These are phyloP conservation scores for Flaveria bidentis DNA, from an alignment of 129 eudicot genomes.

Conservation along the genomic window DNA sequence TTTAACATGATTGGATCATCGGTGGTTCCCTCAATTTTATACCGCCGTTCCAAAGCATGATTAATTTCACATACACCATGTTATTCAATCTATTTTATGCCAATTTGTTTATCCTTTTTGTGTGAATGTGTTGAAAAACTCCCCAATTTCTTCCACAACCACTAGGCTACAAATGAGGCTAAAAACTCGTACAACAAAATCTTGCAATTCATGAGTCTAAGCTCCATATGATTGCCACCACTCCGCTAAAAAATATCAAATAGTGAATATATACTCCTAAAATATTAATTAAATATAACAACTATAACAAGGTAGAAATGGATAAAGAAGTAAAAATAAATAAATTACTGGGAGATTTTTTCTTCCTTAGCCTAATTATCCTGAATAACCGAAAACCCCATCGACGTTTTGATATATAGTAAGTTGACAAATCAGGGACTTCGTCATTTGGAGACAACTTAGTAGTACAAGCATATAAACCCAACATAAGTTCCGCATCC, in stretches of 20 bases:
- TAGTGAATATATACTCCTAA: too few species aligned
- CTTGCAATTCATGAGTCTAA: background rate
- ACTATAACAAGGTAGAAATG: too few species aligned
- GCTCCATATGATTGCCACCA: conserved; percentile 29
- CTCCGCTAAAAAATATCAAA: background rate
- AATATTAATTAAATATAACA: too few species aligned
- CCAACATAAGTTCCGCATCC: too few species aligned
- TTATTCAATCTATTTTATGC: background rate
- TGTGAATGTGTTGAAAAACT: conserved; percentile 4
- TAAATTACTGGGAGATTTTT: too few species aligned
- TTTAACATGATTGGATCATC: background rate
- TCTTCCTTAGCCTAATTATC: too few species aligned
- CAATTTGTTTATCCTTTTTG: background rate
- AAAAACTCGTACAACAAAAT: conserved; percentile 22
- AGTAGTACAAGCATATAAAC: too few species aligned
- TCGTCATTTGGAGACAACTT: too few species aligned
- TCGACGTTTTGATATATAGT: too few species aligned
- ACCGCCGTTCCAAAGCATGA: background rate
- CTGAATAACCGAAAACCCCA: too few species aligned
- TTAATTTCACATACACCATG: background rate
- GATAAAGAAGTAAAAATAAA: too few species aligned
- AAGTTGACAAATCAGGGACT: too few species aligned
- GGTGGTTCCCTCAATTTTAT: background rate
- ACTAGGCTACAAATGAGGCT: conserved; percentile 30
- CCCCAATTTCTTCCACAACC: conserved; percentile 9